phyloP scores from a whole-genome alignment of 2,329 filamentous ascomycete species.

The Claviceps quebecensis region DNA sequence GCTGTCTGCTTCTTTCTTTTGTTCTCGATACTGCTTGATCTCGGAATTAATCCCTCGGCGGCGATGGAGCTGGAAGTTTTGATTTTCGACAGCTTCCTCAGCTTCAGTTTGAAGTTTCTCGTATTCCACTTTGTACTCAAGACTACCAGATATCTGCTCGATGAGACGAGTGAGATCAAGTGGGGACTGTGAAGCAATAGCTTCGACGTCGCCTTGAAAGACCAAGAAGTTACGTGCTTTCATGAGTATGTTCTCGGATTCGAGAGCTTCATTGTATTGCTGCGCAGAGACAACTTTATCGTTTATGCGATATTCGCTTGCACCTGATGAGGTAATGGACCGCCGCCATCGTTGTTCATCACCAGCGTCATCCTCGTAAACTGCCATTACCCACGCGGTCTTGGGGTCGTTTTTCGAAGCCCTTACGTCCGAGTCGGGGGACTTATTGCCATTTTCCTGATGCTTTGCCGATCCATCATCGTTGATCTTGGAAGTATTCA shows the following conservation, averaged over 20 bases:
- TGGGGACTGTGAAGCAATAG: constrained; percentile 87
- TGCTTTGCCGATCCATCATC: constrained; percentile 65
- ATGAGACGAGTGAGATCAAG: constrained; percentile 88
- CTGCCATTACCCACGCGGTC: constrained; percentile 97
- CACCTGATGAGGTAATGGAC: constrained; percentile 73
- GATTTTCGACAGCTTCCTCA: constrained; percentile 77
- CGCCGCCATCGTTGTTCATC: constrained; percentile 95
- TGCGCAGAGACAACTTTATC: constrained; percentile 76
- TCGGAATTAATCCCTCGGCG: constrained; percentile 93
- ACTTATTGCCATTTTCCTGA: constrained; percentile 48
- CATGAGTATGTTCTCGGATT: constrained; percentile 91
- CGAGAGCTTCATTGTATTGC: constrained; percentile 85
- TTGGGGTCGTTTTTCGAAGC: constrained; percentile 72
- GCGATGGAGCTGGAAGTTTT: constrained; percentile 75
- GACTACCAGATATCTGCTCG: constrained; percentile 91
- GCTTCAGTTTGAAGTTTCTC: constrained; percentile 77
- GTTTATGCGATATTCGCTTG: constrained; percentile 95
- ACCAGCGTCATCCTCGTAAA: constrained; percentile 93
- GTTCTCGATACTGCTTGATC: constrained; percentile 93
- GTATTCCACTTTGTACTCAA: constrained; percentile 91
- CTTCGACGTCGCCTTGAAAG: constrained; percentile 95
- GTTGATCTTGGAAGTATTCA: constrained; percentile 86
- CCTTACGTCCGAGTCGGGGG: constrained; percentile 45
- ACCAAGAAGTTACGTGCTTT: constrained; percentile 96
- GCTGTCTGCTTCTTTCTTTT: constrained; percentile 88